These are phyloP conservation scores for Aspergillus unguis DNA, from an alignment of 2,329 filamentous ascomycete species.

Conservation along the genomic window DNA sequence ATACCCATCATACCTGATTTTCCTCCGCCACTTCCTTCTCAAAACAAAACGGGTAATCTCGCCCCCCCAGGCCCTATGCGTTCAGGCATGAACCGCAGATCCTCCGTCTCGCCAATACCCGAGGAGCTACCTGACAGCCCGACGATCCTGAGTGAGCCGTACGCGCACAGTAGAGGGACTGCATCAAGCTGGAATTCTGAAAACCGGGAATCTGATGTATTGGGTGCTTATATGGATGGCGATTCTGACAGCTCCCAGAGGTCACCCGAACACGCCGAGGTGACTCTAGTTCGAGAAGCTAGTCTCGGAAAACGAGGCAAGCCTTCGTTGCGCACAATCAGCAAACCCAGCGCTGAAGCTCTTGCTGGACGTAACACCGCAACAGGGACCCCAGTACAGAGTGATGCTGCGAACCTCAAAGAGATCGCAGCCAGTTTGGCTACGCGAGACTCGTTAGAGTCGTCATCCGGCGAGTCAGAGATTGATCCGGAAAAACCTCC, in stretches of 20 bases:
- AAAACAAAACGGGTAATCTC: conserved; percentile 28
- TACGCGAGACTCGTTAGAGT: conserved; percentile 21
- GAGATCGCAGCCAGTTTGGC: conserved; percentile 11
- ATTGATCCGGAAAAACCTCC: conserved; percentile 35
- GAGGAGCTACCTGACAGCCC: conserved; percentile 60
- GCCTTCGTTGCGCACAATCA: conserved; percentile 42
- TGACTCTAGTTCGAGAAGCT: conserved; percentile 38
- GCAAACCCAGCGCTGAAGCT: conserved; percentile 27
- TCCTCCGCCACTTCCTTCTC: conserved; percentile 19
- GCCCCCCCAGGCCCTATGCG: conserved; percentile 26
- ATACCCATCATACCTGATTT: conserved; percentile 32
- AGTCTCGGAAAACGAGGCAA: conserved; percentile 43
- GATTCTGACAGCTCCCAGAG: conserved; percentile 26
- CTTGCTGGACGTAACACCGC: conserved; percentile 13
- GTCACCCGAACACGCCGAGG: conserved; percentile 21
- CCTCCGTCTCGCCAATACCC: conserved; percentile 71
- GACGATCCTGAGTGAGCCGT: conserved; percentile 57
- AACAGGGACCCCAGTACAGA: conserved; percentile 3
- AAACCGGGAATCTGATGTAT: conserved; percentile 47
- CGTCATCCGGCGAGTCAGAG: conserved; percentile 24
- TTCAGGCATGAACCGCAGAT: conserved; percentile 57
- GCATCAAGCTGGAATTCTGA: conserved; percentile 63
- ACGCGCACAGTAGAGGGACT: conserved; percentile 68
- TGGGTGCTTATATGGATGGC: conserved; percentile 33
- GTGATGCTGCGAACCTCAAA: conserved; percentile 14